Percentiles rank a stretch among this genome's conserved stretches.
phyloP scores from a whole-genome alignment of 2,329 filamentous ascomycete genomes.

The Claviceps sp. region DNA sequence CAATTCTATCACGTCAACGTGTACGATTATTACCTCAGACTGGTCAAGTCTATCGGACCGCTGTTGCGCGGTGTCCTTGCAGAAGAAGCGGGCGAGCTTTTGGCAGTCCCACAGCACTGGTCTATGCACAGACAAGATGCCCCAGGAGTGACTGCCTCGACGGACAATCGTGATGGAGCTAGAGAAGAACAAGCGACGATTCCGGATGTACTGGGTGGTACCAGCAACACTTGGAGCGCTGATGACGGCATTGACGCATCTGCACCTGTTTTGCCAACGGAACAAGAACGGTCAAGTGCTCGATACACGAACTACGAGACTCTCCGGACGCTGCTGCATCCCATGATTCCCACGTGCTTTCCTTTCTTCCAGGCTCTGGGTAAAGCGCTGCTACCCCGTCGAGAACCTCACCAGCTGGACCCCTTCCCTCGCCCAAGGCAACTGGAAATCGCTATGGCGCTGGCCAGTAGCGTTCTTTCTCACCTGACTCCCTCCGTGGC shows the following conservation, averaged over 20 bases:
- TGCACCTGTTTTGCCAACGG: slow-evolving; percentile 20
- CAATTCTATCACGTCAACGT: slow-evolving; percentile 68
- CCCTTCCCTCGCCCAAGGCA: slow-evolving; percentile 40
- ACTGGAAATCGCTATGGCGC: slow-evolving; percentile 43
- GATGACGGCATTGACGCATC: slow-evolving; percentile 12
- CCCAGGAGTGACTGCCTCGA: slow-evolving; percentile 9
- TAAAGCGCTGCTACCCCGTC: slow-evolving; percentile 63
- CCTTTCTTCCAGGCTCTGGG: slow-evolving; percentile 78
- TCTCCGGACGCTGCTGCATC: slow-evolving; percentile 62
- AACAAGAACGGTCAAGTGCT: slow-evolving; percentile 28
- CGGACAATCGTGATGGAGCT: slow-evolving; percentile 12
- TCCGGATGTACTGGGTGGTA: slow-evolving; percentile 17
- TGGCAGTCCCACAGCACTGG: slow-evolving; percentile 60
- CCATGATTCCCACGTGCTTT: slow-evolving; percentile 66
- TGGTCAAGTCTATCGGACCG: slow-evolving; percentile 63
- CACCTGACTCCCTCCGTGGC: slow-evolving; percentile 43
- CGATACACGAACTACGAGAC: slow-evolving; percentile 63
- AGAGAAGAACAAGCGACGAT: slow-evolving; percentile 13
- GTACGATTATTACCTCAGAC: slow-evolving; percentile 65
- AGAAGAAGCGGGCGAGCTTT: slow-evolving; percentile 68
- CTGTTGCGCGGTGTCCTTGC: slow-evolving; percentile 70
- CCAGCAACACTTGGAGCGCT: slow-evolving; percentile 14
- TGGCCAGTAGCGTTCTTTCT: slow-evolving; percentile 57
- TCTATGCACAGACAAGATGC: slow-evolving; percentile 22
- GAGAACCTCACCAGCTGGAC: slow-evolving; percentile 46